Evolutionary conservation across 805 yeast species (phyloP).

Genomic region (Metschnikowia peoriensis): DNA sequence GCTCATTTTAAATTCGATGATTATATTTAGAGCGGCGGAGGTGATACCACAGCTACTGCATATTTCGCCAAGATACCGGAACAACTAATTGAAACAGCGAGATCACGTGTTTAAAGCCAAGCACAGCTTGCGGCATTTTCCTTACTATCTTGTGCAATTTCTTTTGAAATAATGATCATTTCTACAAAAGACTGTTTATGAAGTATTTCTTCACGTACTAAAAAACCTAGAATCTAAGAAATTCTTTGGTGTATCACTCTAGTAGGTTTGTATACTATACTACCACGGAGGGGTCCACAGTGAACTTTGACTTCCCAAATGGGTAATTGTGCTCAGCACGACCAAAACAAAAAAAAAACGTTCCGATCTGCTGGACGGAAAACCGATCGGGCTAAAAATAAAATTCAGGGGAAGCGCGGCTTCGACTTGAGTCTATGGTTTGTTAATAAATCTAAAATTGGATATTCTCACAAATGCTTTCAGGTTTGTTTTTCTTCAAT

Average conservation of each 20-base stretch:
- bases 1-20: neutral
- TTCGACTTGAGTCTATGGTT: no score
- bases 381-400: neutral
- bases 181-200: no score
- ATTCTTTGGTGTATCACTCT: neutral
- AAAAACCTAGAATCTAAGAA: no score
- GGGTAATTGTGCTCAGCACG: neutral
- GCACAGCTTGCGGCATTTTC: neutral
- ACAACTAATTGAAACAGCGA: neutral
- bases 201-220: no score
- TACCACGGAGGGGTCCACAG: neutral
- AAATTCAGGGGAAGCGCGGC: neutral
- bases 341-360: neutral
- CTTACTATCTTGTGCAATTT: neutral
- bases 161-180: no score
- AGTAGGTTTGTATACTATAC: no score
- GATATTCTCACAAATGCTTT: no score
- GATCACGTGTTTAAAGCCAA: neutral
- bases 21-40: neutral
- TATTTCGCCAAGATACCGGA: neutral
- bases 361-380: neutral
- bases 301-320: neutral
- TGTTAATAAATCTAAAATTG: no score
- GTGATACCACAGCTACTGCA: neutral
- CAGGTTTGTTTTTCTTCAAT: no score